Conservation (phyloP, 331 rosid genomes). For the Rosa hybrid region DNA sequence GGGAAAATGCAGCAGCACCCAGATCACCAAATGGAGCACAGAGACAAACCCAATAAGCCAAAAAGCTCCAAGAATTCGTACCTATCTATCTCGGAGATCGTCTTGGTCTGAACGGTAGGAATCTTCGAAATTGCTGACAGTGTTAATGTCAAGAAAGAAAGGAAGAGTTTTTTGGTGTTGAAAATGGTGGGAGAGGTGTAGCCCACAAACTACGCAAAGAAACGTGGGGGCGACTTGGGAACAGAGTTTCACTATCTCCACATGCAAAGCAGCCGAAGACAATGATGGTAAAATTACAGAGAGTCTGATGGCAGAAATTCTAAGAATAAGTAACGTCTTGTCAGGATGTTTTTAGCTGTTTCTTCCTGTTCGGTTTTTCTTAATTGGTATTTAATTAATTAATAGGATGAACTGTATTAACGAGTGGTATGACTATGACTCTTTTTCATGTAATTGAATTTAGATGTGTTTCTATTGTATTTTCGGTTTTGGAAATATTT, state of each 20-base stretch:
- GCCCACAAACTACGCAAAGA: conserved; percentile 38
- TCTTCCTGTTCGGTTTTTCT: background rate
- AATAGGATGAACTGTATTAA: background rate
- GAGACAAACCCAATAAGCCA: conserved; percentile 23
- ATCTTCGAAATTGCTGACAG: conserved; percentile 28
- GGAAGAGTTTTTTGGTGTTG: background rate
- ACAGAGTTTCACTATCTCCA: conserved; percentile 21
- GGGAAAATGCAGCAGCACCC: conserved; percentile 38
- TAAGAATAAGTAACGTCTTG: background rate
- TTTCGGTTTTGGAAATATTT: background rate
- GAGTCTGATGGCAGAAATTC: background rate
- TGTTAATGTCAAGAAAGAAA: conserved; percentile 14
- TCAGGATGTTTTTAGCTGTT: conserved; percentile 1
- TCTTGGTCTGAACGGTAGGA: conserved; percentile 24
- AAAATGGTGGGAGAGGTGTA: conserved; percentile 37
- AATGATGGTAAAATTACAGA: conserved; percentile 1
- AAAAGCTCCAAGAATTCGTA: conserved; percentile 31
- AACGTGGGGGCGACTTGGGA: conserved; percentile 86
- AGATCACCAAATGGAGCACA: conserved; percentile 39
- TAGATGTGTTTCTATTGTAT: background rate
- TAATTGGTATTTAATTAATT: background rate
- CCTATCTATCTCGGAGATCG: conserved; percentile 15
- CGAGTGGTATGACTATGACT: background rate
- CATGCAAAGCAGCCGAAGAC: conserved; percentile 35
- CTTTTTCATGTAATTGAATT: background rate